Evolutionary conservation across 306 rosid species (phyloP), one percentile per base, ranked within the genome.

Genomic region (Acacia melanoxylon): DNA sequence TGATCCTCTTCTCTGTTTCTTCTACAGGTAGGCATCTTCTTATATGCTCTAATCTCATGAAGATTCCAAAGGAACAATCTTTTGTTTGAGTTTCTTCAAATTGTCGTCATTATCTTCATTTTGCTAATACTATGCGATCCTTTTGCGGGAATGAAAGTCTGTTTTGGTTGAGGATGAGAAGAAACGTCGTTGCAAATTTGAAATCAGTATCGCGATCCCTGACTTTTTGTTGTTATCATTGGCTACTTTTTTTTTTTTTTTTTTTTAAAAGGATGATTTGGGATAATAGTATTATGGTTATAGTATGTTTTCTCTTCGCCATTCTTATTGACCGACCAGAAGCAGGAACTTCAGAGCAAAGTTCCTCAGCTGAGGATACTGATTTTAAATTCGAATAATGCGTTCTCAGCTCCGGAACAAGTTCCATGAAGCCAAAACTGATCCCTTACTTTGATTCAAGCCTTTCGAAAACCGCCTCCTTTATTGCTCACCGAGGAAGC

Each of bases 1-100:
- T 68, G 95, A 91, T 61, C 91, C 92, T 79, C 92, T 89, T 7
- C 40, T 84, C 27, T 91, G 93, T 80, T 91, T 91, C 90, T 89
- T 91, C 86, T 83, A 88, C 83, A 91, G 93, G 95, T 89, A 10
- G 0, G 22, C 24, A 5, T 31, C 35, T 67, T 24, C 65, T 41
- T 20, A 0, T 35, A 29, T 46, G 24, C 72, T 73, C 46, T 52
- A 1, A 48, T 54, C 58, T 40, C 24, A 51, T 75, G 48, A 25
- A 3, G n/a, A 12, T 70, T 25, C 17, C 17, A 27, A 37, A 4
- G 22, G 14, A 6, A 13, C 31, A 40, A 11, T 58, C n/a, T 9
- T 15, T 46, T 6, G 17, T 40, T 65, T 52, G 19, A 24, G 2
- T 11, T 44, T 2, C 1, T 13, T 5, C 14, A 33, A 35, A 1